A percentile compares a stretch with the other conserved stretches of the same genome.
Conservation (phyloP, 2,329 filamentous ascomycete genomes). For the Fonsecaea pugnacius region DNA sequence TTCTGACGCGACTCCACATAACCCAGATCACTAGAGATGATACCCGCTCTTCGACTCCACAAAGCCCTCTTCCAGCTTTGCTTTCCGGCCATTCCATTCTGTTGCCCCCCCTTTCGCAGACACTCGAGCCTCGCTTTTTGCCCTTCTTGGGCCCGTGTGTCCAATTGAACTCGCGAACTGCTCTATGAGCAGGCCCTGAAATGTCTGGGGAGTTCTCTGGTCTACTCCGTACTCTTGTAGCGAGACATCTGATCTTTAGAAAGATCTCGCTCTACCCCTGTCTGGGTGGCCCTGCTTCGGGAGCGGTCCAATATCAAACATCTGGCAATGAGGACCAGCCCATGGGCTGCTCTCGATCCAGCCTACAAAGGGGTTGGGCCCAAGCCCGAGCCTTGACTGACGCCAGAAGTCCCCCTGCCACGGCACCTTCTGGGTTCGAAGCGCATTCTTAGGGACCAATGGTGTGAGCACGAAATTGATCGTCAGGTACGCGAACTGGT, state of each 20-base stretch:
- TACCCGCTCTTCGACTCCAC: constrained; percentile 16
- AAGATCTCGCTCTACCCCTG: not conserved
- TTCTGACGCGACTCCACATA: constrained; percentile 19
- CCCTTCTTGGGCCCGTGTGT: constrained; percentile 1
- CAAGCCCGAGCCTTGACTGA: constrained; percentile 1
- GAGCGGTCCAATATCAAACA: not conserved
- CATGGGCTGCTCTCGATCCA: not conserved
- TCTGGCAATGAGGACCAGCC: not conserved
- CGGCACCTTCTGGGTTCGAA: constrained; percentile 1
- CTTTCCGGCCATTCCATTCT: constrained; percentile 10
- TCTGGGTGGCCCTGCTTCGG: not conserved
- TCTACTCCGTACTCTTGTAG: not conserved
- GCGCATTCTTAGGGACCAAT: constrained; percentile 30
- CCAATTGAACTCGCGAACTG: not conserved
- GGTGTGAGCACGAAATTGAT: constrained; percentile 24
- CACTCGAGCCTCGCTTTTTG: not conserved
- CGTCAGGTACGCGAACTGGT: constrained; percentile 32
- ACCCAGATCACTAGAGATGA: not conserved
- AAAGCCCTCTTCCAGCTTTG: constrained; percentile 8
- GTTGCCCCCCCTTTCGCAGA: constrained; percentile 12
- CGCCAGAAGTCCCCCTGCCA: constrained; percentile 14
- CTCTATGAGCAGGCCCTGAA: not conserved
- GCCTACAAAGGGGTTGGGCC: constrained; percentile 8
- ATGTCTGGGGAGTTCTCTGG: not conserved
- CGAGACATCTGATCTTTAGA: not conserved